Base-by-base conservation (phyloP, 2,329 filamentous ascomycete genomes). In the Penicillium sp. region DNA sequence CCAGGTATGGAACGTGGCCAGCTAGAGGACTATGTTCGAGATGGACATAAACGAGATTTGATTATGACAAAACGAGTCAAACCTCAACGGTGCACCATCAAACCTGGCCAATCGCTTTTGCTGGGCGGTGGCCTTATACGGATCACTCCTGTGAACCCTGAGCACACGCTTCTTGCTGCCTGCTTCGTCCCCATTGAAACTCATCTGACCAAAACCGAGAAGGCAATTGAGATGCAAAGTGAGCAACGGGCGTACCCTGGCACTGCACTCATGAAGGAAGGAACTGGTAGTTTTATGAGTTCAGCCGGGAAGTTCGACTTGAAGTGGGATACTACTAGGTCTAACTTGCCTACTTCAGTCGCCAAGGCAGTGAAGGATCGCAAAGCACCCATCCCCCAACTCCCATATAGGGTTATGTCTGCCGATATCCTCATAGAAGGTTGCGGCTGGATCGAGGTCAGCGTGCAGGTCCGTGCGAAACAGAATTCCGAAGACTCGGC, bases 351-450 rank as follows among this genome's bases (percentile, higher is more conserved):
- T 0, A 88, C 89, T 0, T 73, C 92, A 36, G 90, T 88, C 3
- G 78, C 81, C 28, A 83, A 89, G 84, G 2, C 82, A 82, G 40
- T 86, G 82, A 34, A 77, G 87, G 85, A 83, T 52, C 81, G 88
- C 0, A 86, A 90, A 2, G 77, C 80, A 14, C 62, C 66, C 6
- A 56, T 67, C 0, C 65, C 68, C 19, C 54, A 64, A 5, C 77
- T 97, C 4, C 91, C 92, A 0, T 99, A 92, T 73, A 83, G 84
- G 13, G 86, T 97, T 2, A 81, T 94, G 56, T 86, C 88, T 8
- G 83, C 88, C 0, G 95, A 99, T 68, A 86, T 99, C 21, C 77
- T 99, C 13, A 86, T 99, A 46, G 93, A 97, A 71, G 92, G 94
- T 2, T 88, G 92, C 23, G 94, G 94, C 7, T 99, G 95, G 90